phyloP scores from a whole-genome alignment of 2,329 filamentous ascomycete species.

The Chaetomium strumarium region DNA sequence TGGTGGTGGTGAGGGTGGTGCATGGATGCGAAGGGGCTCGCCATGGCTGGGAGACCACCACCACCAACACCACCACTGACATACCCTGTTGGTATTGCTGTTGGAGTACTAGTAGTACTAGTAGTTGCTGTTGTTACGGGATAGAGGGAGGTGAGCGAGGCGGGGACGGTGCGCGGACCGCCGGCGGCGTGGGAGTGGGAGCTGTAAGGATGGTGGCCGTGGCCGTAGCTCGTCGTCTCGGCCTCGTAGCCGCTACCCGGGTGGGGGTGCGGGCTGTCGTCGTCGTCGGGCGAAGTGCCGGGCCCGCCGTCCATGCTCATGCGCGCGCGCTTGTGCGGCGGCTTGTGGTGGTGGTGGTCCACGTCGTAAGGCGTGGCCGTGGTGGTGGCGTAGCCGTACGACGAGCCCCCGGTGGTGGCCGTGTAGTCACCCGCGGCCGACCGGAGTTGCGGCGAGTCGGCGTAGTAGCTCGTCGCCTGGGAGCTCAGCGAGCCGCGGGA shows the following conservation, averaged over 20 bases:
- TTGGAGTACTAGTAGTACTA: too few species aligned
- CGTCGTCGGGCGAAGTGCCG: slow-evolving; percentile 3
- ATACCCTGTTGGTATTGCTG: slow-evolving; percentile 13
- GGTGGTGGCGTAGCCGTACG: slow-evolving; percentile 17
- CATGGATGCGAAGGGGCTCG: neutral
- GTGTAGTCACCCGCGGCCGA: slow-evolving; percentile 17
- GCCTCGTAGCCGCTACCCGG: slow-evolving; percentile 18
- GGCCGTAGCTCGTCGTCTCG: slow-evolving; percentile 15
- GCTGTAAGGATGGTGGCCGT: slow-evolving; percentile 17
- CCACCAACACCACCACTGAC: too few species aligned
- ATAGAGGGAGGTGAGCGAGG: slow-evolving; percentile 18
- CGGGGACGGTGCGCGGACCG: slow-evolving; percentile 25
- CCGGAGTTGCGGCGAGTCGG: slow-evolving; percentile 22
- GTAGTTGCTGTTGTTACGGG: slow-evolving; percentile 10
- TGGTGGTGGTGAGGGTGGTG: too few species aligned
- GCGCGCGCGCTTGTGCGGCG: slow-evolving; percentile 21
- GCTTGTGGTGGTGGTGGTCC: too few species aligned
- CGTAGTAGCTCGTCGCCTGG: slow-evolving; percentile 19
- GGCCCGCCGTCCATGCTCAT: slow-evolving; percentile 19
- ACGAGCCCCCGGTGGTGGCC: slow-evolving; percentile 13
- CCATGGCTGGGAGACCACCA: neutral
- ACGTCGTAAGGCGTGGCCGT: slow-evolving; percentile 16
- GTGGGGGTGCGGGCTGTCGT: slow-evolving; percentile 10
- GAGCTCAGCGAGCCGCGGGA: slow-evolving; percentile 17
- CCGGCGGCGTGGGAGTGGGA: slow-evolving; percentile 13